Conservation (phyloP, 495 filamentous ascomycete genomes). For the Aspergillus hancockii region DNA sequence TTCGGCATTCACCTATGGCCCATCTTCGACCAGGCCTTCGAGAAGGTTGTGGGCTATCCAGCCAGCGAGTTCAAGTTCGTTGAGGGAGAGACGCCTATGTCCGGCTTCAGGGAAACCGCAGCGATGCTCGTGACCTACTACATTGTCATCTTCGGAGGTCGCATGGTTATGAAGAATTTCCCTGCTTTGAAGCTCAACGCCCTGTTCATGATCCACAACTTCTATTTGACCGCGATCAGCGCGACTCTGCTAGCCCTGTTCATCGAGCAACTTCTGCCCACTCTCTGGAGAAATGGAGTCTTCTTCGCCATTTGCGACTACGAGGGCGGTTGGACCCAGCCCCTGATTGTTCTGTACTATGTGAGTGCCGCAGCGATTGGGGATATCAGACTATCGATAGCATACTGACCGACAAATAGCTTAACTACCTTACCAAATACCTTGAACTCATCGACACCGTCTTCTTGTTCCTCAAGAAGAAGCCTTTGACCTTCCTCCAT, state of each 20-base stretch:
- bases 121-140: constrained; percentile 64
- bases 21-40: constrained; percentile 84
- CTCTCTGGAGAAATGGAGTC: constrained; percentile 55
- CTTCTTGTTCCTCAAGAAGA: constrained; percentile 75
- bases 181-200: constrained; percentile 60
- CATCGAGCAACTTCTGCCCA: constrained; percentile 64
- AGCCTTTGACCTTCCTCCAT: constrained; percentile 75
- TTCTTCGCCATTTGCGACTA: constrained; percentile 67
- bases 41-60: constrained; percentile 65
- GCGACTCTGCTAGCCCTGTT: constrained; percentile 62
- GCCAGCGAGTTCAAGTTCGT: constrained; percentile 62
- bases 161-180: constrained; percentile 65
- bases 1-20: constrained; percentile 95
- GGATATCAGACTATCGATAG: neutral
- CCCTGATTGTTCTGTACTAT: constrained; percentile 68
- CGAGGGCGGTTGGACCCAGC: constrained; percentile 66
- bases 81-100: constrained; percentile 59
- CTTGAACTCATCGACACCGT: constrained; percentile 68
- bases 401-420: constrained; percentile 38
- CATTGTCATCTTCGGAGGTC: constrained; percentile 64
- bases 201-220: constrained; percentile 72
- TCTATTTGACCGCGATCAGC: constrained; percentile 63
- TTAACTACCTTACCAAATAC: constrained; percentile 76
- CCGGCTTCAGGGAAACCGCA: constrained; percentile 57
- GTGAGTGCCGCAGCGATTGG: constrained; percentile 41